Conservation (phyloP, 192 early-diverging fungal species). For the Obelidium mucronatum region DNA sequence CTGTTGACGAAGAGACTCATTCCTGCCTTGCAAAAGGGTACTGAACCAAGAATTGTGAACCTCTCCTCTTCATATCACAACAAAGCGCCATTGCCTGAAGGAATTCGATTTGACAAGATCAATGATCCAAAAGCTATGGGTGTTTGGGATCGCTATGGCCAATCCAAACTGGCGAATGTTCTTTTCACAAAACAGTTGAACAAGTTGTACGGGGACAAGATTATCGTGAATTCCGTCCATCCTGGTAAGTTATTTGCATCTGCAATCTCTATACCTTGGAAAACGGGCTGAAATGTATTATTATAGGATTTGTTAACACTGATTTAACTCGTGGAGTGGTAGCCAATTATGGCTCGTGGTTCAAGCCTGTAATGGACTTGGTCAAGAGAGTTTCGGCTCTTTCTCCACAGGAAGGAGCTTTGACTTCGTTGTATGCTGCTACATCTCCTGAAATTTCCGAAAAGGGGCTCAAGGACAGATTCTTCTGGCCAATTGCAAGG, state of each 20-base stretch:
- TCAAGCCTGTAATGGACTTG: too few relatives aligned
- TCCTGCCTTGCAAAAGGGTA: conserved; percentile 28
- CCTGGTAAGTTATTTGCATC: too few relatives aligned
- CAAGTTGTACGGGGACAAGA: conserved; percentile 32
- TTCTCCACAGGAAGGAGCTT: conserved; percentile 40
- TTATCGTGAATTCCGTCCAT: conserved; percentile 54
- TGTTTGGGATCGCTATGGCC: not conserved
- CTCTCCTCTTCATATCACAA: conserved; percentile 25
- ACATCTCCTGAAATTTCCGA: conserved; percentile 45
- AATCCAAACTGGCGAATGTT: not conserved
- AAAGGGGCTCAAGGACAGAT: conserved; percentile 22
- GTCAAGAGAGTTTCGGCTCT: too few relatives aligned
- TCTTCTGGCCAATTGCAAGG: not conserved
- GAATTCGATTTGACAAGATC: conserved; percentile 31
- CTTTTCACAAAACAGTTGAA: conserved; percentile 30
- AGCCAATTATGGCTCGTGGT: conserved; percentile 16
- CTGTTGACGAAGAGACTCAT: conserved; percentile 46
- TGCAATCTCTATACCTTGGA: too few relatives aligned
- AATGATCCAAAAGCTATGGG: not conserved
- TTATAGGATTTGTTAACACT: conserved; percentile 61
- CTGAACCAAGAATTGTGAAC: conserved; percentile 34
- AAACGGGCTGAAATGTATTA: too few relatives aligned
- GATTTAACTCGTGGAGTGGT: conserved; percentile 37
- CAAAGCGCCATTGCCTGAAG: conserved; percentile 6
- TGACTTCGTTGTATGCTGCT: conserved; percentile 48